Evolutionary conservation across 192 early-diverging fungal species (phyloP).

Genomic region (Mortierella claussenii): DNA sequence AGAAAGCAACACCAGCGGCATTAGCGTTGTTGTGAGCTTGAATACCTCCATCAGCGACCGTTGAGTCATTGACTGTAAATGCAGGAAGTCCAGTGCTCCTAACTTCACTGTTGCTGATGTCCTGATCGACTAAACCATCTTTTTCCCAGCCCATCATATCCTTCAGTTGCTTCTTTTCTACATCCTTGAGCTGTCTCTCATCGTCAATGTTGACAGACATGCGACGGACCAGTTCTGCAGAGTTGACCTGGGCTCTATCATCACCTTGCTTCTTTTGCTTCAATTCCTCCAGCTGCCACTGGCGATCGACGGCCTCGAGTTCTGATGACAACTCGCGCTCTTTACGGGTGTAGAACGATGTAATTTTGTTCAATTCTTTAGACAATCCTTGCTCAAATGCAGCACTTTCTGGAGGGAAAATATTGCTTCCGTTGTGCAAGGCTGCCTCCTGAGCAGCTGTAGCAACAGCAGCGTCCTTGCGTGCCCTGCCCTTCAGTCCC

Average conservation of each 20-base stretch:
- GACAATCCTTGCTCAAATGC: constrained; percentile 27
- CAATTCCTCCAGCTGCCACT: constrained; percentile 35
- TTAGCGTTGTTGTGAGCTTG: not conserved
- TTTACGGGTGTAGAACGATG: constrained; percentile 85
- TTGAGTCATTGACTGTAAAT: constrained; percentile 20
- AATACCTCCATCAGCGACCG: constrained; percentile 20
- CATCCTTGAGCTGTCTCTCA: constrained; percentile 23
- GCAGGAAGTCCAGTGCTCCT: constrained; percentile 1
- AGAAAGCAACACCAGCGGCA: not conserved
- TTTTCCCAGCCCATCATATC: constrained; percentile 44
- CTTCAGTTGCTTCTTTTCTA: constrained; percentile 33
- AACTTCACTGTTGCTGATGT: not conserved
- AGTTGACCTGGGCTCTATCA: not conserved
- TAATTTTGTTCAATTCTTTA: constrained; percentile 76
- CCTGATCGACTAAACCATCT: constrained; percentile 37
- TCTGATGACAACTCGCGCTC: constrained; percentile 81
- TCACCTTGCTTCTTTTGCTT: constrained; percentile 17
- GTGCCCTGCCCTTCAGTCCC: not conserved
- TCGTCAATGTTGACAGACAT: constrained; percentile 34
- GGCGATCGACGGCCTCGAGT: constrained; percentile 61
- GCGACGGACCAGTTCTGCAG: constrained; percentile 15
- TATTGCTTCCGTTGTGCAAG: constrained; percentile 28
- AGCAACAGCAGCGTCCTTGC: constrained; percentile 10
- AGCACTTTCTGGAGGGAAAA: constrained; percentile 49
- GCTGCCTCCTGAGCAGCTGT: constrained; percentile 12